Evolutionary conservation across 2,329 filamentous ascomycete species (phyloP).

Genomic region (Neonectria sp.): DNA sequence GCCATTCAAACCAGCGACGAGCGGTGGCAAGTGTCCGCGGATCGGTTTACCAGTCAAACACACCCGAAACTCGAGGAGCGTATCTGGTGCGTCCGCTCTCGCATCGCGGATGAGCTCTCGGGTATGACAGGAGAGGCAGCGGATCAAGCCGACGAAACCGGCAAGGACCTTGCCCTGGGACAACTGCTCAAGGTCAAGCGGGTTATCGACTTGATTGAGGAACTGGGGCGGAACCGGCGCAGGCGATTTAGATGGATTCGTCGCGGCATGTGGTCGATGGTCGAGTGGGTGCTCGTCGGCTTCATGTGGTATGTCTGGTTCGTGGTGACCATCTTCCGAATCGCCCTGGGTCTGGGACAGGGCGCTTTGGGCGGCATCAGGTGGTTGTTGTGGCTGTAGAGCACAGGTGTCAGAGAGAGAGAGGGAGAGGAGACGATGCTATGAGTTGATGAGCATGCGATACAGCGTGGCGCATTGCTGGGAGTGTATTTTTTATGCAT

Average conservation of each 20-base stretch:
- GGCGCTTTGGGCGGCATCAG: constrained; percentile 72
- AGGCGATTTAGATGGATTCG: constrained; percentile 81
- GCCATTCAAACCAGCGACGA: constrained; percentile 65
- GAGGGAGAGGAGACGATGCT: constrained; percentile 13
- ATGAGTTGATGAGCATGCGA: constrained; percentile 24
- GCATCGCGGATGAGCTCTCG: constrained; percentile 68
- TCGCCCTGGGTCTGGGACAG: constrained; percentile 74
- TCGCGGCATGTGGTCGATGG: constrained; percentile 81
- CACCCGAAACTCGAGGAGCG: constrained; percentile 66
- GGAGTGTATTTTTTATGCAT: constrained; percentile 6
- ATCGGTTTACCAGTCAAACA: constrained; percentile 71
- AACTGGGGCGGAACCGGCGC: constrained; percentile 79
- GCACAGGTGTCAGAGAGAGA: not conserved
- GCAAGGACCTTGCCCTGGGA: constrained; percentile 80
- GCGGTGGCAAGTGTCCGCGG: constrained; percentile 72
- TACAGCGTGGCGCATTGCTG: constrained; percentile 16
- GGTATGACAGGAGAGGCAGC: constrained; percentile 76
- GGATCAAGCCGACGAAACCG: constrained; percentile 86
- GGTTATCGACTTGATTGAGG: constrained; percentile 83
- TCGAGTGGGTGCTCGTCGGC: constrained; percentile 91
- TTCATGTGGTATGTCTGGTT: constrained; percentile 98
- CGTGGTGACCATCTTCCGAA: constrained; percentile 82
- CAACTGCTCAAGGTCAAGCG: constrained; percentile 86
- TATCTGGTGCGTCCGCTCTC: constrained; percentile 63
- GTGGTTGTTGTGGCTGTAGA: constrained; percentile 88